Evolutionary conservation across 2,329 filamentous ascomycete genomes (phyloP).

Genomic region (Aspergillus ochraceus): DNA sequence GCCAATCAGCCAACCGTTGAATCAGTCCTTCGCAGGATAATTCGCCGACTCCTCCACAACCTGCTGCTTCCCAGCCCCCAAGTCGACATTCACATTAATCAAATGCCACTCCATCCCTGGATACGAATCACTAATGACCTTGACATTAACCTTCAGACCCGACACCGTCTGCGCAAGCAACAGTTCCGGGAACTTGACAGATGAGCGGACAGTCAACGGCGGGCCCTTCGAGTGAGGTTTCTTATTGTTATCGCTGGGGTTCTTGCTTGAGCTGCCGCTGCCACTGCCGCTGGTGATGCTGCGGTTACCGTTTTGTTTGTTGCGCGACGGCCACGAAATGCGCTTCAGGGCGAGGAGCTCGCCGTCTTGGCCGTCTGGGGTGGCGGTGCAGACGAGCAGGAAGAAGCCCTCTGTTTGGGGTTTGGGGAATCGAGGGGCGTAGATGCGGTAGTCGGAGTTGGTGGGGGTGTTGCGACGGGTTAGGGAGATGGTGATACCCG

Average conservation of each 20-base stretch:
- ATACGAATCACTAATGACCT: constrained; percentile 85
- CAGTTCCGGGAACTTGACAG: constrained; percentile 32
- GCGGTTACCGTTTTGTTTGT: constrained; percentile 21
- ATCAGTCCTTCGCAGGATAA: constrained; percentile 15
- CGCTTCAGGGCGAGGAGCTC: constrained; percentile 86
- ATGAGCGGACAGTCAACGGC: constrained; percentile 26
- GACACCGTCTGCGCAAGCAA: constrained; percentile 17
- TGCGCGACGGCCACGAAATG: constrained; percentile 65
- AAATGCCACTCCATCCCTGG: constrained; percentile 68
- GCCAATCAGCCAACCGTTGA: background rate
- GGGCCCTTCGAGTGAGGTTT: constrained; percentile 11
- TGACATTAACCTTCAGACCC: constrained; percentile 64
- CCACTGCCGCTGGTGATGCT: constrained; percentile 5
- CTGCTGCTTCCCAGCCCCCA: constrained; percentile 27
- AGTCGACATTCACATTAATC: constrained; percentile 51
- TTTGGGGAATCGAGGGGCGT: constrained; percentile 87
- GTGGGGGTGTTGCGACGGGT: constrained; percentile 65
- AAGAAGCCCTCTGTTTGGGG: constrained; percentile 95
- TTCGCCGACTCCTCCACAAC: constrained; percentile 15
- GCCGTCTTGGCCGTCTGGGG: constrained; percentile 53
- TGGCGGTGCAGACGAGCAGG: constrained; percentile 63
- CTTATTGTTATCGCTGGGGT: constrained; percentile 16
- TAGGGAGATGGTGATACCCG: constrained; percentile 59
- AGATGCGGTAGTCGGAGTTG: constrained; percentile 71
- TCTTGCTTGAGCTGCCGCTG: constrained; percentile 14